Evolutionary conservation across 306 rosid species (phyloP).

Genomic region (Sindora glabra): DNA sequence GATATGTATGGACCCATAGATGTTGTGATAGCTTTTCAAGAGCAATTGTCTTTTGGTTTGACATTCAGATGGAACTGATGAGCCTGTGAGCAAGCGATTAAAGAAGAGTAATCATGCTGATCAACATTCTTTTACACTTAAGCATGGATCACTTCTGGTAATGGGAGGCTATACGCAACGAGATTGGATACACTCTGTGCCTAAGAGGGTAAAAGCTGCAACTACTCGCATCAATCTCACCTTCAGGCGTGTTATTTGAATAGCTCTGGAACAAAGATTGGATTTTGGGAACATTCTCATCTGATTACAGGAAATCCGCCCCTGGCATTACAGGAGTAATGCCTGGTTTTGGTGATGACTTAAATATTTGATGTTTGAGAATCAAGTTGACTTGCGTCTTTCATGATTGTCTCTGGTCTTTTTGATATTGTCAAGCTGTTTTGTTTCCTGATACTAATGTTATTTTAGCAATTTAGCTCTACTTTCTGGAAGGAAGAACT

Average conservation of each 20-base stretch:
- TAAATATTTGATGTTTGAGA: too few relatives aligned
- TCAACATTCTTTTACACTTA: conserved; percentile 60
- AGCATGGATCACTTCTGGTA: conserved; percentile 82
- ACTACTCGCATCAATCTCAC: conserved; percentile 88
- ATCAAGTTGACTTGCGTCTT: too few relatives aligned
- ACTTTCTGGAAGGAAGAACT: too few relatives aligned
- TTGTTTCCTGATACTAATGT: too few relatives aligned
- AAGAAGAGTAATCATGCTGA: conserved; percentile 42
- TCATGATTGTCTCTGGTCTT: too few relatives aligned
- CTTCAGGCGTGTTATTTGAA: conserved; percentile 60
- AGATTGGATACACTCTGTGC: conserved; percentile 93
- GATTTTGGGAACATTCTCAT: neutral
- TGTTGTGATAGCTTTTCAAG: neutral
- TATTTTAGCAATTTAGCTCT: too few relatives aligned
- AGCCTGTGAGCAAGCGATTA: conserved; percentile 50
- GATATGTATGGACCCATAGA: neutral
- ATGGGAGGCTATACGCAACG: conserved; percentile 90
- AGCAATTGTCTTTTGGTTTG: conserved; percentile 11
- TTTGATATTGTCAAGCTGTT: too few relatives aligned
- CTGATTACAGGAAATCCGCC: neutral
- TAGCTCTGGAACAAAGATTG: neutral
- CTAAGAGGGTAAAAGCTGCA: conserved; percentile 70
- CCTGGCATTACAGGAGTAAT: neutral
- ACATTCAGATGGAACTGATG: conserved; percentile 36
- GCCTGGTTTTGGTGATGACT: neutral